These are phyloP conservation scores for Penicillium nordicum DNA, from an alignment of 2,329 filamentous ascomycete species.

Conservation along the genomic window DNA sequence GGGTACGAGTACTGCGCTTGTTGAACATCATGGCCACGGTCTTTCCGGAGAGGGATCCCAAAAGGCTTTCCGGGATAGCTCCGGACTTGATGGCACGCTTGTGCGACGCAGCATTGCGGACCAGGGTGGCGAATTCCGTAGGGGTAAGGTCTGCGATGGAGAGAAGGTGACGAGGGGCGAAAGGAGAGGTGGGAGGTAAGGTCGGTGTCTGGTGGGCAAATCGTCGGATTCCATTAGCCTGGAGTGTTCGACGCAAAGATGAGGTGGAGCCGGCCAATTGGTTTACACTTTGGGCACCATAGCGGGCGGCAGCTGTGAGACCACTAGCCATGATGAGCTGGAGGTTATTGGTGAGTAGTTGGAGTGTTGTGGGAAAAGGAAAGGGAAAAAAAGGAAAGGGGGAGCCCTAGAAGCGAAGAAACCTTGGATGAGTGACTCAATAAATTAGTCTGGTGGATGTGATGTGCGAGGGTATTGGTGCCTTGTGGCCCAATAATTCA, in stretches of 20 bases:
- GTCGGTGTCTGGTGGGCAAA: slow-evolving; percentile 36
- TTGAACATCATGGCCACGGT: slow-evolving; percentile 95
- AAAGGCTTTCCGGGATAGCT: slow-evolving; percentile 57
- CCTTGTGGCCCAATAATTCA: slow-evolving; percentile 6
- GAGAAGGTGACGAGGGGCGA: slow-evolving; percentile 78
- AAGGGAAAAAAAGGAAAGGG: not conserved
- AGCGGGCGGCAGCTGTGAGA: slow-evolving; percentile 28
- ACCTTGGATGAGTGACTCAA: slow-evolving; percentile 17
- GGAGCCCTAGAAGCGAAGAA: slow-evolving; percentile 2
- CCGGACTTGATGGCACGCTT: slow-evolving; percentile 75
- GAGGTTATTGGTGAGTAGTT: not conserved
- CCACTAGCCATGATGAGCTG: slow-evolving; percentile 27
- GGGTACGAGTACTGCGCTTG: slow-evolving; percentile 90
- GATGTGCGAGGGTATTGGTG: slow-evolving; percentile 6
- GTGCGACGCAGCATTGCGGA: slow-evolving; percentile 74
- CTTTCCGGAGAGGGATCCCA: slow-evolving; percentile 64
- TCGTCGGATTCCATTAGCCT: slow-evolving; percentile 32
- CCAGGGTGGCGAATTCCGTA: slow-evolving; percentile 73
- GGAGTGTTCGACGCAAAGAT: slow-evolving; percentile 25
- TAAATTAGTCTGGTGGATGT: slow-evolving; percentile 10
- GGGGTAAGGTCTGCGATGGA: slow-evolving; percentile 84
- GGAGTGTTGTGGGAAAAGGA: not conserved
- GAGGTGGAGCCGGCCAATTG: slow-evolving; percentile 28
- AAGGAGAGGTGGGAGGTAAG: slow-evolving; percentile 51
- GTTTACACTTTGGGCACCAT: slow-evolving; percentile 27